Conservation (phyloP, 2,329 filamentous ascomycete species). For the Aspergillus novoparasiticus region DNA sequence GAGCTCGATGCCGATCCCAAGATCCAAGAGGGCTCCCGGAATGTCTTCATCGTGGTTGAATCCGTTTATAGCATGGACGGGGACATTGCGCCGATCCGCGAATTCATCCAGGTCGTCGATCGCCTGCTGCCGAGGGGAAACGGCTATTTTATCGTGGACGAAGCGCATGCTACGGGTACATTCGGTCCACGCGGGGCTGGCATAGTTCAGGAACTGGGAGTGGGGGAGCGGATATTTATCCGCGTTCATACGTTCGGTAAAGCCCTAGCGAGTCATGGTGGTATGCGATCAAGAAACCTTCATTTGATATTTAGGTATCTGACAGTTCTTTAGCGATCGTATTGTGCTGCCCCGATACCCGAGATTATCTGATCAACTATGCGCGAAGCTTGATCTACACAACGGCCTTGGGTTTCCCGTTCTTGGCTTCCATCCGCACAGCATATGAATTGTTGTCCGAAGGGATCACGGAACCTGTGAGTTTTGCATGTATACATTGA, state of each 20-base stretch:
- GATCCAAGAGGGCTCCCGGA: constrained; percentile 44
- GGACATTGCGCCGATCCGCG: constrained; percentile 65
- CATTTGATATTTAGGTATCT: constrained; percentile 16
- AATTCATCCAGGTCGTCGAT: constrained; percentile 63
- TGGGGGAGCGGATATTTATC: constrained; percentile 55
- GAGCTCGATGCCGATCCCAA: constrained; percentile 34
- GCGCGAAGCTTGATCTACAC: constrained; percentile 76
- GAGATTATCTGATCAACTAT: constrained; percentile 73
- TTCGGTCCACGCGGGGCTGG: constrained; percentile 54
- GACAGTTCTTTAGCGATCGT: constrained; percentile 53
- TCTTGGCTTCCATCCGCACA: constrained; percentile 60
- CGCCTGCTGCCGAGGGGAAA: constrained; percentile 59
- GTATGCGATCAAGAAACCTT: constrained; percentile 46
- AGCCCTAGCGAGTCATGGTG: constrained; percentile 64
- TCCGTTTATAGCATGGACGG: constrained; percentile 84
- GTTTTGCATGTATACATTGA: constrained; percentile 11
- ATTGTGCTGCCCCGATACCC: constrained; percentile 61
- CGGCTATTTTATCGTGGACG: constrained; percentile 58
- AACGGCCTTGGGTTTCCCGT: constrained; percentile 66
- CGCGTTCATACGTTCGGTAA: constrained; percentile 58
- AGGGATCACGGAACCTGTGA: constrained; percentile 52
- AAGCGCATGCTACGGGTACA: constrained; percentile 57
- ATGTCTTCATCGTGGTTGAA: constrained; percentile 70
- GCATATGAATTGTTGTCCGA: constrained; percentile 60
- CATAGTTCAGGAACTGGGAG: constrained; percentile 52